Conservation (phyloP, 2,329 filamentous ascomycete genomes). For the Sphaerulina vaccinii region DNA sequence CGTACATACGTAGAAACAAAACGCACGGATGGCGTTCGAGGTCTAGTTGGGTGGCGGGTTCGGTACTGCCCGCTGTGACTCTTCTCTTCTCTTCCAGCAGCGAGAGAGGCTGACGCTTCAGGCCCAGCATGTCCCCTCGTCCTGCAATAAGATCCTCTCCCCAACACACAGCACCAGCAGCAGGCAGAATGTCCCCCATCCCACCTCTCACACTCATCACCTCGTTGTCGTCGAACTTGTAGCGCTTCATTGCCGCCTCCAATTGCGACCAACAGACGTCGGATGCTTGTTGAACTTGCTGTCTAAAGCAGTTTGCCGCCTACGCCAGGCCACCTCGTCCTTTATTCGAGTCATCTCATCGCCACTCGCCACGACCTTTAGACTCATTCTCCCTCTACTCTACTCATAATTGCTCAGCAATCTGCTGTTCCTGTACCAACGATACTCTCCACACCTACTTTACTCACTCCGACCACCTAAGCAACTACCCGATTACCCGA, state of each 20-base stretch:
- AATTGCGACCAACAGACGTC: background rate
- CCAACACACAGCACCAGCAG: background rate
- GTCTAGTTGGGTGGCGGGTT: too few species aligned
- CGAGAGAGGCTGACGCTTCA: too few species aligned
- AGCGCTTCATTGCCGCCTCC: background rate
- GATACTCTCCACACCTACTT: too few species aligned
- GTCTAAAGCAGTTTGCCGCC: slow-evolving; percentile 9
- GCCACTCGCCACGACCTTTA: slow-evolving; percentile 9
- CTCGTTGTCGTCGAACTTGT: background rate
- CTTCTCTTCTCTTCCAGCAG: background rate
- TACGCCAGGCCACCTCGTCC: background rate
- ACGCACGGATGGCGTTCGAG: too few species aligned
- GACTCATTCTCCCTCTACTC: background rate
- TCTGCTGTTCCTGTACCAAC: background rate
- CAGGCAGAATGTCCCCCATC: background rate
- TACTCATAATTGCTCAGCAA: background rate
- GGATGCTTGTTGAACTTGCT: background rate
- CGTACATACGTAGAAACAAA: too few species aligned
- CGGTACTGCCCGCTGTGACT: too few species aligned
- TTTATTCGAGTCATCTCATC: slow-evolving; percentile 6
- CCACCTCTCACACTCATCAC: background rate
- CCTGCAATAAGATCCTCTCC: too few species aligned
- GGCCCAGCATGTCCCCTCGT: too few species aligned
- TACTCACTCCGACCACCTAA: background rate
- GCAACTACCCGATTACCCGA: background rate